These are phyloP conservation scores for Phytopythium aichiense DNA, from an alignment of 352 stramenopile genomes.

Conservation along the genomic window DNA sequence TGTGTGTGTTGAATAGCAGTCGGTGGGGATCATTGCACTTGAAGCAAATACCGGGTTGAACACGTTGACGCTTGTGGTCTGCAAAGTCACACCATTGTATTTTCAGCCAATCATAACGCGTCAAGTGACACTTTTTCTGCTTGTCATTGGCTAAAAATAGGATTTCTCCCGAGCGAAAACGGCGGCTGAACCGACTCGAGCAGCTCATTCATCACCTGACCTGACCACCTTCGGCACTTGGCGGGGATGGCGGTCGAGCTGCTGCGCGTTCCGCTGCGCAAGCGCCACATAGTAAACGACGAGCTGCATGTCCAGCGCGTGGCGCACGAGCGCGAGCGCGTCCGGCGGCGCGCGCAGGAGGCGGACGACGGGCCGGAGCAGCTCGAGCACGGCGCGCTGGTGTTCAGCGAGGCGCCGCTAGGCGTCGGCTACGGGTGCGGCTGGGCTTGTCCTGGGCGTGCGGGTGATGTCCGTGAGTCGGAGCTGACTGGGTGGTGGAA, in stretches of 20 bases:
- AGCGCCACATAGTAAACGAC: conserved; percentile 11
- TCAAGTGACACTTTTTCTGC: background rate
- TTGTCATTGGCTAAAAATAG: conserved; percentile 2
- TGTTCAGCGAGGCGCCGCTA: conserved; percentile 57
- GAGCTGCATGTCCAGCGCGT: conserved; percentile 7
- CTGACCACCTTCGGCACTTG: background rate
- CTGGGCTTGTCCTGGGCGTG: background rate
- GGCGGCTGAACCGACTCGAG: conserved; percentile 1
- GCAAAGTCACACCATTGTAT: background rate
- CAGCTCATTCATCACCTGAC: background rate
- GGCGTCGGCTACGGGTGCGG: conserved; percentile 64
- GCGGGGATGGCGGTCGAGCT: conserved; percentile 7
- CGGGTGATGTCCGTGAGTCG: too few relatives aligned
- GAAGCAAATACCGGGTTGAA: background rate
- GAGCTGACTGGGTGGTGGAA: too few relatives aligned
- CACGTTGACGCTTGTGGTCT: background rate
- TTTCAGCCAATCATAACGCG: conserved; percentile 13
- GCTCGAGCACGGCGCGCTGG: conserved; percentile 20
- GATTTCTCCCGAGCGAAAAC: background rate
- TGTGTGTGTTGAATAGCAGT: background rate
- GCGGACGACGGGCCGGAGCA: conserved; percentile 9
- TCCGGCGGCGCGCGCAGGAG: conserved; percentile 31
- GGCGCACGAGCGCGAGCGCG: conserved; percentile 40
- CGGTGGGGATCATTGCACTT: background rate
- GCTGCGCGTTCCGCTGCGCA: conserved; percentile 26